These are phyloP conservation scores for Endocalyx cinctus DNA, from an alignment of 2,329 filamentous ascomycete species.

Conservation along the genomic window DNA sequence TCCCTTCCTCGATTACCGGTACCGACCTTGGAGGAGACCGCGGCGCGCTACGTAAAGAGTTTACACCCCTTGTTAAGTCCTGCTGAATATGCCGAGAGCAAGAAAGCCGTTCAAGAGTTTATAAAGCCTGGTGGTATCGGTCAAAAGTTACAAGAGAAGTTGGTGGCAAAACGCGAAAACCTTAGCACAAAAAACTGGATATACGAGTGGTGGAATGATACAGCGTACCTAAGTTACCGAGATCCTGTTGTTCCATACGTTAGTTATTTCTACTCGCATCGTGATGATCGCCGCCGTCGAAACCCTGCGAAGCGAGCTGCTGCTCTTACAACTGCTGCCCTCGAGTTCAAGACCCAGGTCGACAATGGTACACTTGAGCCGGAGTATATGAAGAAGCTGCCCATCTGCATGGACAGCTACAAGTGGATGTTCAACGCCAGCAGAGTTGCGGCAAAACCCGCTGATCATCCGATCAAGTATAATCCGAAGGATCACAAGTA, in stretches of 20 bases:
- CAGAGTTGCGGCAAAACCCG: conserved; percentile 75
- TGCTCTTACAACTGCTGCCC: conserved; percentile 75
- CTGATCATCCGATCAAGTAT: conserved; percentile 82
- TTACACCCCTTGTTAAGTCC: conserved; percentile 69
- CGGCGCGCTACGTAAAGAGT: conserved; percentile 74
- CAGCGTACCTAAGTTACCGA: conserved; percentile 86
- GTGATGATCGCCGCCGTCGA: conserved; percentile 82
- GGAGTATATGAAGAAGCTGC: conserved; percentile 97
- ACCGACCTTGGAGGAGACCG: conserved; percentile 77
- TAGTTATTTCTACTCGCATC: conserved; percentile 98
- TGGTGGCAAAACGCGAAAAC: conserved; percentile 73
- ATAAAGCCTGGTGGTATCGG: conserved; percentile 81
- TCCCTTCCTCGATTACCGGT: conserved; percentile 78
- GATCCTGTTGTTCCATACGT: conserved; percentile 97
- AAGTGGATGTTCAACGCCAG: conserved; percentile 98
- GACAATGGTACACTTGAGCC: conserved; percentile 80
- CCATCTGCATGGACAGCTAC: conserved; percentile 98
- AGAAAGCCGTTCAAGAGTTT: conserved; percentile 84
- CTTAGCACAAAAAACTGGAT: conserved; percentile 90
- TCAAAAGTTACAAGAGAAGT: conserved; percentile 79
- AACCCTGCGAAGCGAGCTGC: conserved; percentile 91
- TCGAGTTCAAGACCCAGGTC: conserved; percentile 94
- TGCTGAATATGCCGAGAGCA: conserved; percentile 65
- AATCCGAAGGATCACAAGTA: conserved; percentile 71
- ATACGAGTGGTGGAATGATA: conserved; percentile 96